Base-by-base conservation (phyloP, 75 land plant species). In the Cupressus sempervirens region DNA sequence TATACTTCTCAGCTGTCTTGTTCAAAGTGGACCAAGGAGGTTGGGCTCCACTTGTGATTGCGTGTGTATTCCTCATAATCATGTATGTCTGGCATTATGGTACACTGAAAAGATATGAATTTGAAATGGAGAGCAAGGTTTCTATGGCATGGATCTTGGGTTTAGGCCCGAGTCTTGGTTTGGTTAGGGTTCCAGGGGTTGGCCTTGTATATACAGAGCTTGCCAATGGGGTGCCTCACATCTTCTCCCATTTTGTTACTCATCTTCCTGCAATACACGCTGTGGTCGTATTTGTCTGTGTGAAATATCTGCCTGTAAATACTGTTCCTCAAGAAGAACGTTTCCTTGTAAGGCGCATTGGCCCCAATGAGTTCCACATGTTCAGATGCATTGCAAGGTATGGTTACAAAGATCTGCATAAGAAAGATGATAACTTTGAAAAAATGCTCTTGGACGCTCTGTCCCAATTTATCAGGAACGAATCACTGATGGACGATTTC, bases 1-100 rank as follows among this genome's bases (percentile, higher is more conserved):
- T 89, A 12, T 94, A 91, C 84, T 85, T 93, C 79, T 89, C 91
- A 40, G 84, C 96, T 9, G 87, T 86, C 14, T 83, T 94, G 3
- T 75, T 46, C 67, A 92, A 92, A 43, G 76, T 92, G n/a, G 72
- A 82, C 13, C 84, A 92, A 87, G 95, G 95, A 16, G 93, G 93
- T 2, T 93, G 86, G 86, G 85, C 90, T 11, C 92, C 93, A 10
- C 74, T 93, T 36, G 88, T 80, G 2, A 41, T 92, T 14, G 86
- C 88, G 0, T 67, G 46, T 26, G 50, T 85, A 11, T 83, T 92
- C 68, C 56, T 89, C 30, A 36, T 87, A 36, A 40, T 92, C 53
- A 94, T 92, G 95, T 88, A 88, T 35, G 73, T 90, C 1, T 94
- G 94, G 92, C 83, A 92, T 75, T 91, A 89, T 52, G 93, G 86